Conservation (phyloP, 495 filamentous ascomycete genomes). For the Monascus purpureus region DNA sequence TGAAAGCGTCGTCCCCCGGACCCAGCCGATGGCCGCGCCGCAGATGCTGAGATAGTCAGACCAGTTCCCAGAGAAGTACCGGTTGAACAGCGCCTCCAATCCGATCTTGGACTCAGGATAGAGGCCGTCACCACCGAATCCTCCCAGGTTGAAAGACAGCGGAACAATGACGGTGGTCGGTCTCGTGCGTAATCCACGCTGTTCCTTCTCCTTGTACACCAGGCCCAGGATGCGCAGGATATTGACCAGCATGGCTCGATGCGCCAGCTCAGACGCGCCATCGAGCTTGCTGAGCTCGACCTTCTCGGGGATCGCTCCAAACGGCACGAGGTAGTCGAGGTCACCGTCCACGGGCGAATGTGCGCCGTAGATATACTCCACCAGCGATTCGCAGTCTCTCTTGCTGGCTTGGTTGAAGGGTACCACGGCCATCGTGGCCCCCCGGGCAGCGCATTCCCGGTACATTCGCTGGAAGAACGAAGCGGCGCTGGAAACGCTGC, state of each 20-base stretch:
- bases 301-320: constrained; percentile 13
- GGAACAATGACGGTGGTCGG: constrained; percentile 11
- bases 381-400: constrained; percentile 9
- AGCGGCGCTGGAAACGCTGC: constrained; percentile 1
- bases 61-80: constrained; percentile 10
- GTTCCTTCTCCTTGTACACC: constrained; percentile 2
- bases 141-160: constrained; percentile 14
- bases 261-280: constrained; percentile 8
- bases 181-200: background rate
- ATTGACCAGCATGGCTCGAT: constrained; percentile 12
- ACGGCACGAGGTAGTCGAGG: constrained; percentile 13
- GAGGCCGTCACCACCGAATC: constrained; percentile 13
- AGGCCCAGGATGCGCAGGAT: constrained; percentile 8
- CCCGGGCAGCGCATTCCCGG: constrained; percentile 6
- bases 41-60: constrained; percentile 8
- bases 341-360: constrained; percentile 2
- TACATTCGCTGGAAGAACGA: constrained; percentile 9
- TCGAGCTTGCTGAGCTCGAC: constrained; percentile 11
- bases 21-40: constrained; percentile 15
- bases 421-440: constrained; percentile 9
- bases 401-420: constrained; percentile 19
- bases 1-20: constrained; percentile 12
- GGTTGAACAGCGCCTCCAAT: constrained; percentile 9
- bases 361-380: constrained; percentile 10
- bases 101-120: constrained; percentile 16